Percentiles rank a stretch among this genome's conserved stretches.
Conservation (phyloP, 2,329 filamentous ascomycete species). For the Penicillium hesseltinei region DNA sequence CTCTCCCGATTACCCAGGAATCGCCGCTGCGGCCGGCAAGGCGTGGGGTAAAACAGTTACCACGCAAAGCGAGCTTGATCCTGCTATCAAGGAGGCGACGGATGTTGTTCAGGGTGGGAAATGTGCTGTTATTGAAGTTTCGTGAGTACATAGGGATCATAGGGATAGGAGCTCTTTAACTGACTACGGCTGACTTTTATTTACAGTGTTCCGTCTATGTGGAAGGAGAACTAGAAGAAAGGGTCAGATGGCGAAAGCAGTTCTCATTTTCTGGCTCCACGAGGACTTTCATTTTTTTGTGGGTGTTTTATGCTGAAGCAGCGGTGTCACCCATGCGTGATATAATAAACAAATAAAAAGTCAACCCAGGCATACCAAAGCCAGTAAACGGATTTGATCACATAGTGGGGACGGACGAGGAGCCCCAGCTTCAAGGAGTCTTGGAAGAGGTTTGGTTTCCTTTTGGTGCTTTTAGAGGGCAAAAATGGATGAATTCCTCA, state of each 20-base stretch:
- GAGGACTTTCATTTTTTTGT: background rate
- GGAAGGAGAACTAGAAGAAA: conserved; percentile 13
- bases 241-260: fast-evolving
- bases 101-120: conserved; percentile 53
- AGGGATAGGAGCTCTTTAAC: too few species aligned
- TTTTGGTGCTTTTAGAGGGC: too few species aligned
- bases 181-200: background rate
- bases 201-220: conserved; percentile 19
- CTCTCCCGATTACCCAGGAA: conserved; percentile 63
- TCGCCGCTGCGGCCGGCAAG: conserved; percentile 61
- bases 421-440: too few species aligned
- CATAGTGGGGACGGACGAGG: too few species aligned
- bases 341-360: too few species aligned
- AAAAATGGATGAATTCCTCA: too few species aligned
- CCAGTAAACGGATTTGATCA: too few species aligned
- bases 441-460: too few species aligned
- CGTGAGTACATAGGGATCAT: conserved; percentile 8
- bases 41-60: conserved; percentile 53
- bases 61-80: conserved; percentile 53
- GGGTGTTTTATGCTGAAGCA: background rate
- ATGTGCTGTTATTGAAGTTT: conserved; percentile 57
- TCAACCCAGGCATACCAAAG: too few species aligned
- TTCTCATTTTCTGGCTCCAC: background rate
- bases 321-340: background rate
- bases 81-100: conserved; percentile 54